phyloP scores from a whole-genome alignment of 352 stramenopile species.

The Globisporangium middletonii region DNA sequence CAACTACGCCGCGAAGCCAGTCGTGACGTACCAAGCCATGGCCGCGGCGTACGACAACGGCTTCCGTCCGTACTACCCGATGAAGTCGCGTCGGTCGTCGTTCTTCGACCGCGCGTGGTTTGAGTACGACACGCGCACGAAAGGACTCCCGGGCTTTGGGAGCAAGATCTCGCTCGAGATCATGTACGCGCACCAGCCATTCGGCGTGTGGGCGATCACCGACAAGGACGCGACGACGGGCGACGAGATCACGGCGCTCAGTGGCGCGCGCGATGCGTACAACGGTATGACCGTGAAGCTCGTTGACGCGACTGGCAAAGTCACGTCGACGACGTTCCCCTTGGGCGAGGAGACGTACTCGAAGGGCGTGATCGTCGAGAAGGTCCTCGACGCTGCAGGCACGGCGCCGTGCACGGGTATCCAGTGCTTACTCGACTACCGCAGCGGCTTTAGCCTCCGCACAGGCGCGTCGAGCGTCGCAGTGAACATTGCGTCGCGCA shows the following conservation, averaged over 20 bases:
- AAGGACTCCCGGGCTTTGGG: conserved; percentile 37
- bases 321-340: conserved; percentile 20
- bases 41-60: conserved; percentile 35
- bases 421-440: conserved; percentile 54
- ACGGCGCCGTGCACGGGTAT: conserved; percentile 23
- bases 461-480: conserved; percentile 17
- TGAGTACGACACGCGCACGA: conserved; percentile 45
- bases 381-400: conserved; percentile 29
- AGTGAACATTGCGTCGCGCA: conserved; percentile 85
- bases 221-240: conserved; percentile 17
- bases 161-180: conserved; percentile 47
- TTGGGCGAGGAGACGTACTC: conserved; percentile 38
- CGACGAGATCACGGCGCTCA: conserved; percentile 23
- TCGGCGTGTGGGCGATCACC: conserved; percentile 72
- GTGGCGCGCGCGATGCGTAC: conserved; percentile 34
- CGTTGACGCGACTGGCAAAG: conserved; percentile 32
- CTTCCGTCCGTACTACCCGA: conserved; percentile 88
- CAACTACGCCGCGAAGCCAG: conserved; percentile 28
- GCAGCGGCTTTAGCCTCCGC: conserved; percentile 39
- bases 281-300: conserved; percentile 21
- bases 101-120: conserved; percentile 90
- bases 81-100: conserved; percentile 66
- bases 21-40: conserved; percentile 70
- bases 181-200: conserved; percentile 62
- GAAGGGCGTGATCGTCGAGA: conserved; percentile 42